phyloP scores from a whole-genome alignment of 2,329 filamentous ascomycete species.

The Fusarium decemcellulare region DNA sequence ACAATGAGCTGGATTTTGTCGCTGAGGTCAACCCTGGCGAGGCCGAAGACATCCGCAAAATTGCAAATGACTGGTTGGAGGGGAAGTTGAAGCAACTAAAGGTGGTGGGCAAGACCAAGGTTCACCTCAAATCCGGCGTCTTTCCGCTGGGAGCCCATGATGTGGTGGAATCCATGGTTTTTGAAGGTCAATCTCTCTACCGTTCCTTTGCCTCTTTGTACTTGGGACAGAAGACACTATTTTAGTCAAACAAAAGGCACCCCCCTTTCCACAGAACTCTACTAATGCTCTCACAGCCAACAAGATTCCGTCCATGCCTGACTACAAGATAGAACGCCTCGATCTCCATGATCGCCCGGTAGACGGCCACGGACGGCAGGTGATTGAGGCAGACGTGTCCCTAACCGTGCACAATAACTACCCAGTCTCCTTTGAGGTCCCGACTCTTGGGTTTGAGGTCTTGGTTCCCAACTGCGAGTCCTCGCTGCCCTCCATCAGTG shows the following conservation, averaged over 20 bases:
- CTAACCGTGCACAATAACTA: conserved; percentile 82
- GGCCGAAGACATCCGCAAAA: conserved; percentile 79
- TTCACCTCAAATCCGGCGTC: conserved; percentile 84
- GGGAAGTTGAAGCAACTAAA: conserved; percentile 80
- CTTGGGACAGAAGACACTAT: conserved; percentile 69
- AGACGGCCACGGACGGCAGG: conserved; percentile 65
- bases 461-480: conserved; percentile 85
- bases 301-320: conserved; percentile 82
- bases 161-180: conserved; percentile 80
- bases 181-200: conserved; percentile 87
- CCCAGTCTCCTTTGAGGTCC: conserved; percentile 82
- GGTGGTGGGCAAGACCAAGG: conserved; percentile 79
- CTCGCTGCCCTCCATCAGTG: conserved; percentile 79
- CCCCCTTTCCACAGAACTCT: conserved; percentile 34
- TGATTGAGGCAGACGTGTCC: conserved; percentile 85
- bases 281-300: conserved; percentile 65
- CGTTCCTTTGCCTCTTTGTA: conserved; percentile 73
- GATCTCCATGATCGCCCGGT: conserved; percentile 80
- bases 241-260: conserved; percentile 48
- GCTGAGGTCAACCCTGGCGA: conserved; percentile 83
- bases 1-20: conserved; percentile 84
- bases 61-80: conserved; percentile 91
- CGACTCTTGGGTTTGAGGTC: conserved; percentile 86
- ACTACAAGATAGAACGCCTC: conserved; percentile 86
- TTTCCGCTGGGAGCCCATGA: conserved; percentile 83